A percentile compares a stretch with the other conserved stretches of the same genome.
Conservation (phyloP, 2,329 filamentous ascomycete genomes). For the Fusarium sp. region DNA sequence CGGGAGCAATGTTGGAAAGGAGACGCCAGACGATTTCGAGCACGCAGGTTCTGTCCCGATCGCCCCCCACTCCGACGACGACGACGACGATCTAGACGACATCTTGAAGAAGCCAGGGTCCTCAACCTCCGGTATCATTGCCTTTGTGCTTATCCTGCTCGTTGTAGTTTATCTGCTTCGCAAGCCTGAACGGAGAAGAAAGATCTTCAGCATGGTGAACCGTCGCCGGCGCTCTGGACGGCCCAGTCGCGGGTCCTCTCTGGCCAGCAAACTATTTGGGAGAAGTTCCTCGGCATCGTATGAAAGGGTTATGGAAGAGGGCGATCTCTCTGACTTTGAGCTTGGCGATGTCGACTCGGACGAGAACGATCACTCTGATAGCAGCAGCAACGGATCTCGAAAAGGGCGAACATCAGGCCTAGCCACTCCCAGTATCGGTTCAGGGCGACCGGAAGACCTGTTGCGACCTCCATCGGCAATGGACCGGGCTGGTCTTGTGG, state of each 20-base stretch:
- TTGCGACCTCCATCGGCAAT: conserved; percentile 62
- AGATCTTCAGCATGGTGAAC: conserved; percentile 48
- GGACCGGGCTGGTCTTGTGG: conserved; percentile 80
- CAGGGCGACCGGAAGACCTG: conserved; percentile 66
- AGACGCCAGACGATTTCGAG: conserved; percentile 84
- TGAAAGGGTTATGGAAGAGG: conserved; percentile 89
- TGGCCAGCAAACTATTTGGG: conserved; percentile 77
- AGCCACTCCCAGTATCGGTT: conserved; percentile 75
- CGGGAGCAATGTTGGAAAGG: conserved; percentile 82
- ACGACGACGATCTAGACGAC: conserved; percentile 71
- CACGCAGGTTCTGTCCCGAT: conserved; percentile 76
- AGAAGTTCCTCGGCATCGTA: conserved; percentile 71
- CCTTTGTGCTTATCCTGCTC: conserved; percentile 83
- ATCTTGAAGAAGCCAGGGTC: conserved; percentile 79
- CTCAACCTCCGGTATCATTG: conserved; percentile 80
- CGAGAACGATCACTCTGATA: conserved; percentile 76
- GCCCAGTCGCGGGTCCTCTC: conserved; percentile 65
- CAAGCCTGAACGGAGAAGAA: conserved; percentile 80
- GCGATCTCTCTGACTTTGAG: conserved; percentile 82
- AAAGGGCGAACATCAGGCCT: conserved; percentile 76
- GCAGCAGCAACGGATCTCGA: conserved; percentile 70
- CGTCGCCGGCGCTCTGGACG: conserved; percentile 54
- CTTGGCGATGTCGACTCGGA: conserved; percentile 77
- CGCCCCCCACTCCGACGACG: conserved; percentile 58
- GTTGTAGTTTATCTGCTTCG: conserved; percentile 81